Evolutionary conservation across 129 eudicot species (phyloP).

Genomic region (Daucus carota): DNA sequence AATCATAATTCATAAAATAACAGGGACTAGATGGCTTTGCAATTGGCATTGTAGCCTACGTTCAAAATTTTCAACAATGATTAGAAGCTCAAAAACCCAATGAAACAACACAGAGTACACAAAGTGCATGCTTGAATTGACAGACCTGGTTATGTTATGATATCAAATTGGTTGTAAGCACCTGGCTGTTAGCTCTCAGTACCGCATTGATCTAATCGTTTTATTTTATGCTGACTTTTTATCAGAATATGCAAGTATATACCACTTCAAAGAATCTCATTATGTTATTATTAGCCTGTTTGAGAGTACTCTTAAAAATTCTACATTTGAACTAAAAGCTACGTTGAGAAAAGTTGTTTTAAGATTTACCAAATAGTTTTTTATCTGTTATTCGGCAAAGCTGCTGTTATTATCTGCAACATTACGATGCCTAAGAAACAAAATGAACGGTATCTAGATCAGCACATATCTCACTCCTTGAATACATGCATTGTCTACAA

Average conservation of each 20-base stretch:
- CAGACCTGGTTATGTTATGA: background rate
- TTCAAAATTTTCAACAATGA: background rate
- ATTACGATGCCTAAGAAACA: too few relatives aligned
- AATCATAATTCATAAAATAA: background rate
- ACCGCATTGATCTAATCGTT: background rate
- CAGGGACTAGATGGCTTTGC: conserved; percentile 6
- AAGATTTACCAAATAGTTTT: too few relatives aligned
- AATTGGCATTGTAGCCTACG: conserved; percentile 9
- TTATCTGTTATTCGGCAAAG: too few relatives aligned
- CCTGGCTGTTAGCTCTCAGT: background rate
- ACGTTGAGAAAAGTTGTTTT: too few relatives aligned
- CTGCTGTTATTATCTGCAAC: too few relatives aligned
- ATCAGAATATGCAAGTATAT: background rate
- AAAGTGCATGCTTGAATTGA: background rate
- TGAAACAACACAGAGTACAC: background rate
- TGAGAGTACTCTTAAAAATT: too few relatives aligned
- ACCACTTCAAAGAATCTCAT: background rate
- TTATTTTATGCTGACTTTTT: background rate
- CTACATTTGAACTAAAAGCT: too few relatives aligned
- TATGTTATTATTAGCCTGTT: too few relatives aligned
- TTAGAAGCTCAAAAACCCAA: background rate
- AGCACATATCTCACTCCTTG: background rate
- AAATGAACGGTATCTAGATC: too few relatives aligned
- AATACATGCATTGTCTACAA: background rate
- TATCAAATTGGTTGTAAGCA: background rate